phyloP scores from a whole-genome alignment of 306 rosid genomes.

The Vigna angularis region DNA sequence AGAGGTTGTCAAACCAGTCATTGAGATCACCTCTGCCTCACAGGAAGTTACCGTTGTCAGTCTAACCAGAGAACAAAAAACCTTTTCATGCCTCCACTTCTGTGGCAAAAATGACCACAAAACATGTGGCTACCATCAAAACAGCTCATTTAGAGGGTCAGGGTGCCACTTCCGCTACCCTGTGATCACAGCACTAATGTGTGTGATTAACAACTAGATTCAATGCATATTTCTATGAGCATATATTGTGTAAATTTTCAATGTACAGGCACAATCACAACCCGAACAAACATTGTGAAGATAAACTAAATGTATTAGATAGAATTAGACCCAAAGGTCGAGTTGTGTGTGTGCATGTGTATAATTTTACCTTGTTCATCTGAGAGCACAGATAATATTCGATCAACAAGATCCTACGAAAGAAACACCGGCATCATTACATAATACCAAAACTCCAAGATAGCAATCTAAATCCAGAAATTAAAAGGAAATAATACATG shows the following conservation, averaged over 20 bases:
- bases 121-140: not conserved
- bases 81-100: too few species aligned
- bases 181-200: not conserved
- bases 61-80: too few species aligned
- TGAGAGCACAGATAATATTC: conserved; percentile 72
- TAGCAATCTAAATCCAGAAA: conserved; percentile 12
- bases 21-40: too few species aligned
- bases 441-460: conserved; percentile 39
- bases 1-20: too few species aligned
- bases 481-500: conserved; percentile 28
- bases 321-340: conserved; percentile 13
- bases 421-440: conserved; percentile 31
- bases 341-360: not conserved
- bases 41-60: too few species aligned
- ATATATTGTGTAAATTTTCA: conserved; percentile 11
- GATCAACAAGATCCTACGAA: conserved; percentile 84
- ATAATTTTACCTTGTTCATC: conserved; percentile 81
- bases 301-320: conserved; percentile 14
- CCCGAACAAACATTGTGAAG: conserved; percentile 21
- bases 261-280: conserved; percentile 6
- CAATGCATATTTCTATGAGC: not conserved
- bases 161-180: not conserved
- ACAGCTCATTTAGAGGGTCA: not conserved
- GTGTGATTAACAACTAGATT: not conserved
- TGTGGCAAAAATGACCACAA: too few species aligned